Conservation (phyloP, 1,139 yeast species). For the Saccharomyces hybrid region DNA sequence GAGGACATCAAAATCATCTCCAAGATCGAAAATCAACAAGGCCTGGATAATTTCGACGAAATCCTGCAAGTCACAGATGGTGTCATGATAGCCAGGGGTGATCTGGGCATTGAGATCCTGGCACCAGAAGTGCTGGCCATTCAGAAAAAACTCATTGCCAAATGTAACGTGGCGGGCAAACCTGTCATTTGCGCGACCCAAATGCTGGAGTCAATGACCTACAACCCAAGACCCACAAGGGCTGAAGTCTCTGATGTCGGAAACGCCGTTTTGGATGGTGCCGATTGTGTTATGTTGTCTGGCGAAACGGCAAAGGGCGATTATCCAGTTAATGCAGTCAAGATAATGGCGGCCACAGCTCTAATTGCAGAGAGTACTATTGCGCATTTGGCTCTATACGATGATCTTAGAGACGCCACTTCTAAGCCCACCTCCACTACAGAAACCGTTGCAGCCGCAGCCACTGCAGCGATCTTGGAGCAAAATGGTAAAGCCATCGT, state of each 20-base stretch:
- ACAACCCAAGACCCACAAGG: conserved; percentile 99
- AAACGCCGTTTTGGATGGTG: conserved; percentile 97
- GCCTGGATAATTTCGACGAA: conserved; percentile 98
- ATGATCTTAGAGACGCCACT: conserved; percentile 81
- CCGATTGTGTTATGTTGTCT: conserved; percentile 98
- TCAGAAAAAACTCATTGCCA: conserved; percentile 97
- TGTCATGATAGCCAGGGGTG: conserved; percentile 99
- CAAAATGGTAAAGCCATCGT: conserved; percentile 95
- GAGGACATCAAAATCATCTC: conserved; percentile 90
- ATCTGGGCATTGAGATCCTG: conserved; percentile 97
- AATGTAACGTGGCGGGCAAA: conserved; percentile 98
- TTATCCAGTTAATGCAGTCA: conserved; percentile 94
- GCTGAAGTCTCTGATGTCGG: conserved; percentile 99
- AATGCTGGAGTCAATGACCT: conserved; percentile 99
- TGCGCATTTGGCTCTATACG: conserved; percentile 78
- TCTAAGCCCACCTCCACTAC: conserved; percentile 85
- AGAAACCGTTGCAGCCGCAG: conserved; percentile 96
- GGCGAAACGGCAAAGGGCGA: conserved; percentile 99
- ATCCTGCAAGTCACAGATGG: conserved; percentile 92
- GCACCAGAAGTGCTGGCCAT: conserved; percentile 98
- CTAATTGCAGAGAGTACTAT: conserved; percentile 95
- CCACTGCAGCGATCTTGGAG: conserved; percentile 93
- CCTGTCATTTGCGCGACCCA: conserved; percentile 99
- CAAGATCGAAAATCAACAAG: conserved; percentile 98
- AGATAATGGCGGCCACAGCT: conserved; percentile 97